Base-by-base conservation (phyloP, 345 rosid species). In the Eutrema yunnanense region DNA sequence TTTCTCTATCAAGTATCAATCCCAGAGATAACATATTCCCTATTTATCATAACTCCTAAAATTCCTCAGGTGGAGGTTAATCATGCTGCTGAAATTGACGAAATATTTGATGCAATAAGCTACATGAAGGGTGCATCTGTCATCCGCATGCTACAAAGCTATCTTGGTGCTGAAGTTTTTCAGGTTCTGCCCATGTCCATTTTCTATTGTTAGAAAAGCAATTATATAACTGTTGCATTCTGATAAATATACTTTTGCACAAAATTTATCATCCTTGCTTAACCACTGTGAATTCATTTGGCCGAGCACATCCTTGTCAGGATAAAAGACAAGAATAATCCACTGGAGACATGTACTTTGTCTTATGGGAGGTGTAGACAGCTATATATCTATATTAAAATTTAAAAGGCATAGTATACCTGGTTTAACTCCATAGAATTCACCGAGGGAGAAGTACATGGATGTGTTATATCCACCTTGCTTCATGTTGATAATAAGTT, bases 81-180 rank as follows among this genome's bases (percentile, higher is more conserved):
- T 75, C 96, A 92, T 73, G 96, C 92, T 75, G 81, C 84, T 73
- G 98, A 92, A 76, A 88, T 92, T 44, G 90, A 95, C 69, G 99
- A 95, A 78, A 95, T 92, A 75, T 95, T 95, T 77, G 98, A 95
- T 80, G 90, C 92, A 6, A 95, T 95, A 75, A 95, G 98, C 80
- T 95, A 95, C 55, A 81, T 77, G 73, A 95, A 95, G 82, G 98
- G 99, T 73, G 97, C 99, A 60, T 88, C 96, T 71, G 88, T 95
- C 40, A 90, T 95, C 63, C 90, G 88, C 62, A 95, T 95, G 99
- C 88, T 95, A 16, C 97, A 95, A 81, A 95, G 90, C 81, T 95
- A 88, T 81, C 91, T 95, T 61, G 98, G 99, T 78, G 98, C 96
- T 38, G 96, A 92, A 56, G 36, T 66, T 69, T 92, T 95, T 79